Percentiles rank a stretch among this genome's conserved stretches.
Evolutionary conservation across 2,329 filamentous ascomycete genomes (phyloP).

Genomic region (Zopfia rhizophila): DNA sequence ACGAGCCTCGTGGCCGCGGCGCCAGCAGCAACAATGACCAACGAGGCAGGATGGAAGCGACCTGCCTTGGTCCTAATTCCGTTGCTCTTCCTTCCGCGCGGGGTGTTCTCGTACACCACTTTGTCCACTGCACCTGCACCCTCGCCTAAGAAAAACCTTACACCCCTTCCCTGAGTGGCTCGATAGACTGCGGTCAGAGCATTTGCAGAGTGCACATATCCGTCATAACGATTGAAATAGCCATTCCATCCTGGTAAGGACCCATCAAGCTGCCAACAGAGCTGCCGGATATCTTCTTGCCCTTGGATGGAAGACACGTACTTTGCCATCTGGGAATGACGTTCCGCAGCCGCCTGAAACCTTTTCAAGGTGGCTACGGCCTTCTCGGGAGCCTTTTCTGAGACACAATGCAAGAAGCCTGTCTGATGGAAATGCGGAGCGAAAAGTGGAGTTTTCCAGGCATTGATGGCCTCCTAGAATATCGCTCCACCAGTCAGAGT

Average conservation of each 20-base stretch:
- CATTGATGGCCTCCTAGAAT: conserved; percentile 60
- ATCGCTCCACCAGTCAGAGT: not conserved
- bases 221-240: conserved; percentile 67
- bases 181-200: conserved; percentile 61
- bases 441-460: conserved; percentile 65
- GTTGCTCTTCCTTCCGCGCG: conserved; percentile 36
- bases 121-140: conserved; percentile 50
- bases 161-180: conserved; percentile 54
- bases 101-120: conserved; percentile 51
- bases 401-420: conserved; percentile 63
- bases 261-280: conserved; percentile 60
- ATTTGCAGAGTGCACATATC: conserved; percentile 67
- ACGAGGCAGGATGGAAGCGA: conserved; percentile 46
- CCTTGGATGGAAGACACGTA: conserved; percentile 53
- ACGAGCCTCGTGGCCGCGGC: conserved; percentile 61
- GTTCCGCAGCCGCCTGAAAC: conserved; percentile 54
- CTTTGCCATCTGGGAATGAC: conserved; percentile 53
- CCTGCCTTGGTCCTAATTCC: conserved; percentile 54
- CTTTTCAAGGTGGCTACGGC: conserved; percentile 59
- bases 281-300: conserved; percentile 53
- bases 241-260: conserved; percentile 65
- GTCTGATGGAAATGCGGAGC: conserved; percentile 64
- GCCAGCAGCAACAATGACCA: conserved; percentile 64
- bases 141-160: conserved; percentile 58
- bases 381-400: conserved; percentile 59